Evolutionary conservation across 345 rosid genomes (phyloP), one percentile per base, ranked within the genome.

Genomic region (Garcia nutans): DNA sequence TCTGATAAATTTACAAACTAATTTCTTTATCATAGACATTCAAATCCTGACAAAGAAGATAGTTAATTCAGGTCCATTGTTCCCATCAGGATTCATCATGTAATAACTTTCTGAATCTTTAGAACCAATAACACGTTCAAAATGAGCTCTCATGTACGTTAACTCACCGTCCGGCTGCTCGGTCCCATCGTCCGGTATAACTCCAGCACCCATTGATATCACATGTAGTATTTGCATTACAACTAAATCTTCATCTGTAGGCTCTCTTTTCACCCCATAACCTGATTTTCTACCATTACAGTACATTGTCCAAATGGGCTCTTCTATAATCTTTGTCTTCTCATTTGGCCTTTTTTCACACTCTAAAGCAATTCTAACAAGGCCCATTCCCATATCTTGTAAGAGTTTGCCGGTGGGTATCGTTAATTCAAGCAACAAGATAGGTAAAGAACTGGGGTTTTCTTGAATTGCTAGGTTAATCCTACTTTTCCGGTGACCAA

Each of bases 61-160:
- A 80, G 87, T 90, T 0, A 88, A 72, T 70, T 94, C 97, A 47
- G 97, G 93, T 17, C 94, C 92, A 41, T 64, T 83, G 58, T 90
- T 94, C 1, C 90, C 93, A 42, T 91, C 95, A 0, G 94, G 97
- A 58, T 86, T 90, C 91, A 85, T 74, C 97, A 94, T 93, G 74
- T 94, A 90, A 77, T 88, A 92, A 1, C 97, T 94, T 75, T 94
- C 97, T 0, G 98, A 94, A 71, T 94, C 98, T 82, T 76, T 88
- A 1, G 97, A 94, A 47, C 94, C 92, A 6, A 87, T 73, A 49
- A 93, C 93, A 17, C 97, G 85, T 78, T 94, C 97, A 65, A 92
- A 94, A 80, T 89, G 80, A 16, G 97, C 90, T 13, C 97, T 83
- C 95, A 92, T 90, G 73, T 91, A 94, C 0, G 89, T 80, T 80